phyloP scores from a whole-genome alignment of 1,139 yeast species.

The Protomyces arabidopsidicola region DNA sequence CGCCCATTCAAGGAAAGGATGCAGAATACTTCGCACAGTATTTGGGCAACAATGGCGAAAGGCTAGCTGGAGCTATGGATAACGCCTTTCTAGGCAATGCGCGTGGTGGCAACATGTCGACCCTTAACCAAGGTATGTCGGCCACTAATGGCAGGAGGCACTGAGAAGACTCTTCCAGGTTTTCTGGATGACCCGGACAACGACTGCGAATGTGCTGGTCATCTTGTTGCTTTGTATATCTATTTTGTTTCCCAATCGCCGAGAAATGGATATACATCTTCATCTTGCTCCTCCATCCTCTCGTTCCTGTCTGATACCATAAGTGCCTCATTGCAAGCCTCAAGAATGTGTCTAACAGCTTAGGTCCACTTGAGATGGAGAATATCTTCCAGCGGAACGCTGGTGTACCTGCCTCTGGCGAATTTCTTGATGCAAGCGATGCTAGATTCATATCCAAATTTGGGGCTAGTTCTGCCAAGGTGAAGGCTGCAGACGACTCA shows the following conservation, averaged over 20 bases:
- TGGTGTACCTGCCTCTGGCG: not conserved
- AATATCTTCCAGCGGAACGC: no score
- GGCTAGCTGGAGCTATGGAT: not conserved
- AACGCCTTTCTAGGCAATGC: not conserved
- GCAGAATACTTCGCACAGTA: not conserved
- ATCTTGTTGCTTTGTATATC: conserved; percentile 2
- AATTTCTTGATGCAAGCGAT: not conserved
- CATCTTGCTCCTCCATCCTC: conserved; percentile 1
- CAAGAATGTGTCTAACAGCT: no score
- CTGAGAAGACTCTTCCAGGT: not conserved
- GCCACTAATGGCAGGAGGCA: not conserved
- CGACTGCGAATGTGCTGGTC: not conserved
- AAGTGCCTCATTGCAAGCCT: no score
- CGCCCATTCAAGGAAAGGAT: not conserved
- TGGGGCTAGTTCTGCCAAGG: conserved; percentile 10
- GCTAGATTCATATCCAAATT: not conserved
- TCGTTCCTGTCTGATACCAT: not conserved
- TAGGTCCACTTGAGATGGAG: no score
- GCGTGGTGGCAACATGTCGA: not conserved
- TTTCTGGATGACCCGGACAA: not conserved
- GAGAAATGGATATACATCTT: conserved; percentile 1
- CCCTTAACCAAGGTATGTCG: not conserved
- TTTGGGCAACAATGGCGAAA: not conserved
- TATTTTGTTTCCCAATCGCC: not conserved
- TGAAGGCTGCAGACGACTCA: not conserved